phyloP scores from a whole-genome alignment of 768 basidiomycete species.

The Naganishia friedmannii region DNA sequence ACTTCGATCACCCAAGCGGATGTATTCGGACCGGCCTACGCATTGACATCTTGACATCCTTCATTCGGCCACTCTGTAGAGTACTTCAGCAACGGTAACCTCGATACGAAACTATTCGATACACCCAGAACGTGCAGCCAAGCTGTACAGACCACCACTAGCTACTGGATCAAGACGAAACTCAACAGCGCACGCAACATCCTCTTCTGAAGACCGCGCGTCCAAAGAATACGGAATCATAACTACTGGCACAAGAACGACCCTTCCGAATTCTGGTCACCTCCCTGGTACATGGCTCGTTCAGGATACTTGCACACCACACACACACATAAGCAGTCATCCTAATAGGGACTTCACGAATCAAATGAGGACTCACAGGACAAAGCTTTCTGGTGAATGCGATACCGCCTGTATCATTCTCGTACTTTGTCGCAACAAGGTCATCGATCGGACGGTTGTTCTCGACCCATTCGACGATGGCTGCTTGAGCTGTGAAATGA shows the following conservation, averaged over 20 bases:
- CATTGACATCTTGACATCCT: too few species aligned
- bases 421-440: constrained; percentile 7
- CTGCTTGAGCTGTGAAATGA: constrained; percentile 2
- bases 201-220: too few species aligned
- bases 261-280: constrained; percentile 6
- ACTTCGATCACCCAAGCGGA: too few species aligned
- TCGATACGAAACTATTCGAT: too few species aligned
- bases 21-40: too few species aligned
- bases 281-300: background rate
- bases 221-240: too few species aligned
- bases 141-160: too few species aligned
- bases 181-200: too few species aligned
- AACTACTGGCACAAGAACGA: constrained; percentile 6
- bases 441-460: constrained; percentile 6
- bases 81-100: too few species aligned
- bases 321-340: background rate
- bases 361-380: background rate
- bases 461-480: constrained; percentile 16
- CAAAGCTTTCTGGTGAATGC: constrained; percentile 14
- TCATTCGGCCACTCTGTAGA: too few species aligned
- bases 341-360: background rate
- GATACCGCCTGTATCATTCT: constrained; percentile 9
- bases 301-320: background rate
- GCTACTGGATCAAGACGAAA: too few species aligned
- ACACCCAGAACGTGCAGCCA: too few species aligned